Conservation (phyloP, 768 basidiomycete species). For the Cystofilobasidium macerans region DNA sequence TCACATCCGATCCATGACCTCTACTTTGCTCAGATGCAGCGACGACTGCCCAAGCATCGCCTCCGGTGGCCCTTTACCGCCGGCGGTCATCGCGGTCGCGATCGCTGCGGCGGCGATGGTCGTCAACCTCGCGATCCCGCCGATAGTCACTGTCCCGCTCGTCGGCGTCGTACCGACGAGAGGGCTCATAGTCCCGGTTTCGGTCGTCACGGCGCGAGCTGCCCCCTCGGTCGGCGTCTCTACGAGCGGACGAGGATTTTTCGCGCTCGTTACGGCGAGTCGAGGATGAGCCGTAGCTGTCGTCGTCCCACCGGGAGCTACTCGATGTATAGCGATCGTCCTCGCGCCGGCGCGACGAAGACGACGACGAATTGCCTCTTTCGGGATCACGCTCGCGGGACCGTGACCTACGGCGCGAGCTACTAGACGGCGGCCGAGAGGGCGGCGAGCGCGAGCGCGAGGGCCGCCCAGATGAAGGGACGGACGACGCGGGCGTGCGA, state of each 20-base stretch:
- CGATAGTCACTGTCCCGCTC: not conserved
- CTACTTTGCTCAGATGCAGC: too few relatives aligned
- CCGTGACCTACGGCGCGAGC: slow-evolving; percentile 35
- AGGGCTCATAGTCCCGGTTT: not conserved
- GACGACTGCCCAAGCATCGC: not conserved
- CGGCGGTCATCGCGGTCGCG: not conserved
- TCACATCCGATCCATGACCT: too few relatives aligned
- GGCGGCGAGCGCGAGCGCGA: slow-evolving; percentile 37
- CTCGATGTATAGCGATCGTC: not conserved
- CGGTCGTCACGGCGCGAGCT: not conserved
- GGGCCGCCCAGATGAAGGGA: slow-evolving; percentile 36
- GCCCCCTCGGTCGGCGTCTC: not conserved
- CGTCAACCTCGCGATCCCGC: not conserved
- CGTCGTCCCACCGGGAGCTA: not conserved
- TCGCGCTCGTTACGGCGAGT: not conserved
- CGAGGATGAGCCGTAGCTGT: not conserved
- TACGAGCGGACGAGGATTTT: not conserved
- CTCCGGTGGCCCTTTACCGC: not conserved
- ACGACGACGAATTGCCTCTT: not conserved
- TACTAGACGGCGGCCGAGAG: slow-evolving; percentile 41
- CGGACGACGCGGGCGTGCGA: slow-evolving; percentile 29
- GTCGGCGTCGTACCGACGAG: not conserved
- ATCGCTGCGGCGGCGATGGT: not conserved
- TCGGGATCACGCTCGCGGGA: not conserved
- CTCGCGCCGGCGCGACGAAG: not conserved